phyloP scores from a whole-genome alignment of 2,329 filamentous ascomycete species.

The Fusarium dimerum region DNA sequence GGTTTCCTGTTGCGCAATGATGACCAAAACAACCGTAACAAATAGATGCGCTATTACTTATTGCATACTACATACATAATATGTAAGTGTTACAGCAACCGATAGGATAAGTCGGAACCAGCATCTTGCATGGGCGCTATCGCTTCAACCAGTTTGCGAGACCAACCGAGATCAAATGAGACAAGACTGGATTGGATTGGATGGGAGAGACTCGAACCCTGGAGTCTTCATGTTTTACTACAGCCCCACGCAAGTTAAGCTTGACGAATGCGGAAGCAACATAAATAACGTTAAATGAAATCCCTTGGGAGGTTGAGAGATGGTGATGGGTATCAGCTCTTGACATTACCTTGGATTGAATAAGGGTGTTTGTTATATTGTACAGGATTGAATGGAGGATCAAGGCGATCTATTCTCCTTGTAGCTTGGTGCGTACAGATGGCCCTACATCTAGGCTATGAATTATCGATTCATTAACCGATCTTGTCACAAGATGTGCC shows the following conservation, averaged over 20 bases:
- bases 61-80: no score
- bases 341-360: no score
- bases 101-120: no score
- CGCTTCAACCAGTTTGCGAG: neutral
- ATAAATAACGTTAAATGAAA: no score
- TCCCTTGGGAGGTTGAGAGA: neutral
- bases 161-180: constrained; percentile 1
- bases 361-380: no score
- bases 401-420: neutral
- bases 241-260: no score
- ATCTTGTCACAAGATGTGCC: no score
- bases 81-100: no score
- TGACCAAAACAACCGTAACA: neutral
- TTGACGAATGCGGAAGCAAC: no score
- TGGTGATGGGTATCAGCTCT: neutral
- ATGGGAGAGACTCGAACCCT: neutral
- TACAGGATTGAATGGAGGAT: neutral
- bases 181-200: neutral
- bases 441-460: neutral
- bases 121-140: neutral
- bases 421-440: neutral
- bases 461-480: neutral
- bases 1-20: neutral
- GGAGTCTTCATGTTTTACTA: no score
- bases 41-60: no score